Percentiles rank a stretch among this genome's conserved stretches.
phyloP scores from a whole-genome alignment of 768 basidiomycete genomes.

The Lentinula sp. region DNA sequence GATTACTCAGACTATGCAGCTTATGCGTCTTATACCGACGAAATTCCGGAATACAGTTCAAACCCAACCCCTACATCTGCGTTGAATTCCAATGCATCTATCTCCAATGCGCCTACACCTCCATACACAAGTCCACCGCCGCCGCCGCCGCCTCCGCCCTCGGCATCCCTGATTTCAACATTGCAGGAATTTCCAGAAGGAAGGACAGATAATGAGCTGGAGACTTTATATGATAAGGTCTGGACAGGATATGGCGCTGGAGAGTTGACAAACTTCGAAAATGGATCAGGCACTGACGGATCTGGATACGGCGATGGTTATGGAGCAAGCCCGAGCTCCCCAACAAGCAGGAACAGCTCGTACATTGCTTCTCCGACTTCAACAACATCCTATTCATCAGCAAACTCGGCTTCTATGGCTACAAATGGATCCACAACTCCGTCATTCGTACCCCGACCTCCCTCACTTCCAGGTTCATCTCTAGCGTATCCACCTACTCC shows the following conservation, averaged over 20 bases:
- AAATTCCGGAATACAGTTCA: not conserved
- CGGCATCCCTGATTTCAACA: not conserved
- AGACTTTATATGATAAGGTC: slow-evolving; percentile 71
- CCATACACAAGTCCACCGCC: not conserved
- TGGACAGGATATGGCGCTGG: slow-evolving; percentile 61
- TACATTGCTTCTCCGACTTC: not conserved
- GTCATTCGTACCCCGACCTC: too few relatives aligned
- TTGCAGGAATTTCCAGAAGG: not conserved
- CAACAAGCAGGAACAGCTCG: not conserved
- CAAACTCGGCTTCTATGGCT: too few relatives aligned
- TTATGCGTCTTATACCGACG: not conserved
- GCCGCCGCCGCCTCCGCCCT: not conserved
- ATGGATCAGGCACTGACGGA: not conserved
- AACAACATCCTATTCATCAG: too few relatives aligned
- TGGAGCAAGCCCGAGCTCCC: not conserved
- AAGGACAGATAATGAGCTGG: slow-evolving; percentile 55
- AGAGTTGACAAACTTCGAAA: not conserved
- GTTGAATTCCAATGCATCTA: not conserved
- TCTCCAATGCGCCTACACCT: not conserved
- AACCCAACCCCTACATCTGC: not conserved
- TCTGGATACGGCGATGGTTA: not conserved
- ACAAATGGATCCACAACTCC: too few relatives aligned
- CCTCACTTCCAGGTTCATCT: not conserved
- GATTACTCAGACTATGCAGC: not conserved
- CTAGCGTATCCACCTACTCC: not conserved